Evolutionary conservation across 164 flowering plant genomes (phyloP).

Genomic region (Aristolochia contorta): DNA sequence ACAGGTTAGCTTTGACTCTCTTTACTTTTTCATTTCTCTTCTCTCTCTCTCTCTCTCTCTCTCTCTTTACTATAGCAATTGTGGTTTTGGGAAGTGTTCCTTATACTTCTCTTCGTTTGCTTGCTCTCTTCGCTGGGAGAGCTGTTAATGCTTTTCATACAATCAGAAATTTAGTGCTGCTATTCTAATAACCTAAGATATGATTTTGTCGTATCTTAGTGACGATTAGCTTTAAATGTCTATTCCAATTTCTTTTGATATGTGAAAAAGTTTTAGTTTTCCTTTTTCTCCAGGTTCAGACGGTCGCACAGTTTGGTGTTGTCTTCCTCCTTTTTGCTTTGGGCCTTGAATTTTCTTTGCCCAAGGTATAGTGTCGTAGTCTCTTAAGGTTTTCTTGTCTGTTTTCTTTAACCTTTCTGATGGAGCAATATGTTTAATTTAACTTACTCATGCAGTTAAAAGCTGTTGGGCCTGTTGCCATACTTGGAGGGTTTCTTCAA

Average conservation of each 20-base stretch:
- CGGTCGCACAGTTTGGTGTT: constrained; percentile 98
- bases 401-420: background rate
- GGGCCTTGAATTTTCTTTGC: constrained; percentile 88
- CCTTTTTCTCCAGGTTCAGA: constrained; percentile 70
- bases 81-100: background rate
- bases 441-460: constrained; percentile 47
- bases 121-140: background rate
- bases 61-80: too few species aligned
- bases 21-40: too few species aligned
- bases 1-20: constrained; percentile 45
- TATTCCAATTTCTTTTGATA: background rate
- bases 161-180: too few species aligned
- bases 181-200: too few species aligned
- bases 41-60: too few species aligned
- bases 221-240: too few species aligned
- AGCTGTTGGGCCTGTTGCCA: constrained; percentile 95
- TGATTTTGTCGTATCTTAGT: too few species aligned
- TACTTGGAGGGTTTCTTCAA: constrained; percentile 92
- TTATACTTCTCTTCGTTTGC: background rate
- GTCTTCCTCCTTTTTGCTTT: constrained; percentile 96
- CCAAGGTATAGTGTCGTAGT: constrained; percentile 48
- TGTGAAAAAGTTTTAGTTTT: background rate
- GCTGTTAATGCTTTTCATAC: too few species aligned
- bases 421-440: background rate
- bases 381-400: background rate